Conservation (phyloP, 106 monocot species). For the Amphibolis antarctica region DNA sequence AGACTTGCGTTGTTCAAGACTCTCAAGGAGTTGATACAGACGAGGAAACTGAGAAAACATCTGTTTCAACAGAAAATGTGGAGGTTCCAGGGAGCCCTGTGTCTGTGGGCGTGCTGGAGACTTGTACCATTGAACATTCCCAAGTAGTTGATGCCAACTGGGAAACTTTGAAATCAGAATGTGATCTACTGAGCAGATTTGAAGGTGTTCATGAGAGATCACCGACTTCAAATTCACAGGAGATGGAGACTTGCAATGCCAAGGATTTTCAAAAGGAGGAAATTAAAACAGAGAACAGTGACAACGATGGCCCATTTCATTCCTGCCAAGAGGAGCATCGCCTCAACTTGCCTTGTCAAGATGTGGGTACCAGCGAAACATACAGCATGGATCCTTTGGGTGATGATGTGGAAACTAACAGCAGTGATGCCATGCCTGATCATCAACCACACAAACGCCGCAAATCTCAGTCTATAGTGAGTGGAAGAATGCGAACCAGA, state of each 20-base stretch:
- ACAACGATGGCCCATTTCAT: not conserved
- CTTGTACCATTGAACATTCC: not conserved
- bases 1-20: not conserved
- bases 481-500: too few relatives aligned
- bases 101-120: not conserved
- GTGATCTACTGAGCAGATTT: not conserved
- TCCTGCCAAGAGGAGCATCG: not conserved
- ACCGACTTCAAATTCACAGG: not conserved
- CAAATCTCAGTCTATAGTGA: too few relatives aligned
- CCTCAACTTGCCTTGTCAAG: too few relatives aligned
- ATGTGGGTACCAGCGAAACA: too few relatives aligned
- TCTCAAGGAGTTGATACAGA: not conserved
- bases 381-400: too few relatives aligned
- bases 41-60: not conserved
- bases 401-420: too few relatives aligned
- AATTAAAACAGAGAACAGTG: not conserved
- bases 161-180: not conserved
- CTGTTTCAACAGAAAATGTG: not conserved
- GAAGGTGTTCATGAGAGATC: not conserved
- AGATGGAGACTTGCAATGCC: not conserved
- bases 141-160: conserved; percentile 1
- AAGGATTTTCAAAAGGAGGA: conserved; percentile 1
- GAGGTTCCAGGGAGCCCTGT: not conserved
- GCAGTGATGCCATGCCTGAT: too few relatives aligned
- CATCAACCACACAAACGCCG: too few relatives aligned